These are phyloP conservation scores for Plantago lanceolata DNA, from an alignment of 305 asterid species.

Conservation along the genomic window DNA sequence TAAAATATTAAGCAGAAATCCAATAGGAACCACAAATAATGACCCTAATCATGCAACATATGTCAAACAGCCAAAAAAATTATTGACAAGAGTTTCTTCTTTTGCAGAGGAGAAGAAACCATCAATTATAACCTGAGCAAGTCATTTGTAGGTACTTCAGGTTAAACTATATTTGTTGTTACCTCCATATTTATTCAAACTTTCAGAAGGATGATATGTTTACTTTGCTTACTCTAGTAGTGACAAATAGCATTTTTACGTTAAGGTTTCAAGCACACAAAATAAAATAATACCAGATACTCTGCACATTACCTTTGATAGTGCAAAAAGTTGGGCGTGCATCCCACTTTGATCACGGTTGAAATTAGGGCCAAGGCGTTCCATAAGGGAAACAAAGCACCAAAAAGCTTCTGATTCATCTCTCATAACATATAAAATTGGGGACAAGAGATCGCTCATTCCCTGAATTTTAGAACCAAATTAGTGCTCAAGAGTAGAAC, in stretches of 20 bases:
- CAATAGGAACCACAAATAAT: not conserved
- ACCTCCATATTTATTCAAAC: not conserved
- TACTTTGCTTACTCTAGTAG: not conserved
- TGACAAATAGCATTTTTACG: not conserved
- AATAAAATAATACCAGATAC: not conserved
- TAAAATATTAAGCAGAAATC: constrained; percentile 7
- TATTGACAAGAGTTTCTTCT: not conserved
- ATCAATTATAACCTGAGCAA: not conserved
- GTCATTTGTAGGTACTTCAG: not conserved
- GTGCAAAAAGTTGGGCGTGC: constrained; percentile 97
- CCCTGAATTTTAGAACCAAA: constrained; percentile 53
- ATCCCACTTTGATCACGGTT: constrained; percentile 98
- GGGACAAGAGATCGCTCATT: constrained; percentile 98
- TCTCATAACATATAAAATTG: constrained; percentile 80
- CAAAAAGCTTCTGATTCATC: constrained; percentile 94
- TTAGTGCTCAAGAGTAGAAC: constrained; percentile 15
- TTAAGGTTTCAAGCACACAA: not conserved
- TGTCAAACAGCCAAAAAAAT: constrained; percentile 9
- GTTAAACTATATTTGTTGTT: not conserved
- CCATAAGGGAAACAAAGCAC: constrained; percentile 93
- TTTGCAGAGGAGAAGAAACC: not conserved
- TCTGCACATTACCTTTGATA: constrained; percentile 65
- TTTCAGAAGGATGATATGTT: not conserved
- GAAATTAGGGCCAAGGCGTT: constrained; percentile 98
- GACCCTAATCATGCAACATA: constrained; percentile 9